Evolutionary conservation across 2,329 filamentous ascomycete genomes (phyloP).

Genomic region (Diaporthe vaccinii): DNA sequence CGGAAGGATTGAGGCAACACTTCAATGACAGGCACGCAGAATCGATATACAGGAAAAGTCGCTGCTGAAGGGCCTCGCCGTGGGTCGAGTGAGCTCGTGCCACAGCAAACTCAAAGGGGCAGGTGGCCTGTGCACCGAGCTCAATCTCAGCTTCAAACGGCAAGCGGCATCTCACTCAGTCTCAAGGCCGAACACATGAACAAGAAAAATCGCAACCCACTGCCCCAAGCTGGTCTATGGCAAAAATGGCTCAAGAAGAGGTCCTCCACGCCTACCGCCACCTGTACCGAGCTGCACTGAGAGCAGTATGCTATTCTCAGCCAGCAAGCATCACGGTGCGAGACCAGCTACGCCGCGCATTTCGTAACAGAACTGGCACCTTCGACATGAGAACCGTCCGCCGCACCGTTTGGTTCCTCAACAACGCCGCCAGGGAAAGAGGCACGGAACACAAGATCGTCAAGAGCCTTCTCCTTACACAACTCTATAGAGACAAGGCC

Average conservation of each 20-base stretch:
- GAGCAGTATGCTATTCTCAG: conserved; percentile 78
- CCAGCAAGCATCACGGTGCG: conserved; percentile 75
- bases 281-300: conserved; percentile 76
- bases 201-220: neutral
- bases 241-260: conserved; percentile 54
- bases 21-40: neutral
- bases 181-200: neutral
- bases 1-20: too few species aligned
- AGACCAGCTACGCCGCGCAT: conserved; percentile 71
- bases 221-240: neutral
- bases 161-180: neutral
- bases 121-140: conserved; percentile 32
- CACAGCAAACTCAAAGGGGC: neutral
- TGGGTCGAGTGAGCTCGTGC: neutral
- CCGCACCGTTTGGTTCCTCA: conserved; percentile 79
- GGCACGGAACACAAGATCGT: conserved; percentile 81
- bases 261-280: conserved; percentile 77
- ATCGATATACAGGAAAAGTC: neutral
- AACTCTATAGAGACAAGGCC: conserved; percentile 49
- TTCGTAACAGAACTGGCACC: conserved; percentile 61
- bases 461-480: conserved; percentile 70
- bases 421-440: conserved; percentile 71
- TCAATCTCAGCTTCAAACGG: conserved; percentile 1
- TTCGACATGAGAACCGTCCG: conserved; percentile 67
- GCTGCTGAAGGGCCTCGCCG: neutral